Percentiles rank a stretch among this genome's conserved stretches.
Evolutionary conservation across 192 early-diverging fungal genomes (phyloP).

Genomic region (Radiomyces spectabilis): DNA sequence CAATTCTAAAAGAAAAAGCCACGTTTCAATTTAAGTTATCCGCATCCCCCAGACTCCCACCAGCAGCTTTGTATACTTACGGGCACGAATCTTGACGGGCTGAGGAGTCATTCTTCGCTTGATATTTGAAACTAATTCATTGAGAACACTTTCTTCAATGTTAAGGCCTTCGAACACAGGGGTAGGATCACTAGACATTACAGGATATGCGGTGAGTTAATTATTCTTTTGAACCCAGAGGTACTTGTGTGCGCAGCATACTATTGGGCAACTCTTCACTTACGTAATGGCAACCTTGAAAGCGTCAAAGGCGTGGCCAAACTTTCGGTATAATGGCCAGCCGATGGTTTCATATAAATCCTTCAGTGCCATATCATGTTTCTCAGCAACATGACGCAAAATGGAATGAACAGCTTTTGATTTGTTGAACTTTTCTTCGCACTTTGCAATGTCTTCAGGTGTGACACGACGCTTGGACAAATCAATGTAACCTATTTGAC

Average conservation of each 20-base stretch:
- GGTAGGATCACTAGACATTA: conserved; percentile 61
- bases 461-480: conserved; percentile 91
- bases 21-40: not conserved
- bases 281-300: conserved; percentile 90
- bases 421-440: conserved; percentile 91
- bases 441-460: conserved; percentile 80
- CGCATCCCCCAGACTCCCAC: not conserved
- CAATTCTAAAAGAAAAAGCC: conserved; percentile 55
- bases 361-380: conserved; percentile 72
- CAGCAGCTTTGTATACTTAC: conserved; percentile 20
- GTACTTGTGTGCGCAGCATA: no score
- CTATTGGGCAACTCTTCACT: no score
- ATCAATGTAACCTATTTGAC: conserved; percentile 84
- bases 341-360: conserved; percentile 76
- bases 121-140: conserved; percentile 80
- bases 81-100: conserved; percentile 90
- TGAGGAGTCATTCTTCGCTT: conserved; percentile 90
- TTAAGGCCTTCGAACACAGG: conserved; percentile 77
- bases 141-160: conserved; percentile 50
- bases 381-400: conserved; percentile 85
- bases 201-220: no score
- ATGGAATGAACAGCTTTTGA: conserved; percentile 86
- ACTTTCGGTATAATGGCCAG: conserved; percentile 94
- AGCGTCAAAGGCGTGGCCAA: conserved; percentile 94
- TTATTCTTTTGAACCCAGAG: no score